These are phyloP conservation scores for Amphirosellinia nigrospora DNA, from an alignment of 495 filamentous ascomycete genomes.

Conservation along the genomic window DNA sequence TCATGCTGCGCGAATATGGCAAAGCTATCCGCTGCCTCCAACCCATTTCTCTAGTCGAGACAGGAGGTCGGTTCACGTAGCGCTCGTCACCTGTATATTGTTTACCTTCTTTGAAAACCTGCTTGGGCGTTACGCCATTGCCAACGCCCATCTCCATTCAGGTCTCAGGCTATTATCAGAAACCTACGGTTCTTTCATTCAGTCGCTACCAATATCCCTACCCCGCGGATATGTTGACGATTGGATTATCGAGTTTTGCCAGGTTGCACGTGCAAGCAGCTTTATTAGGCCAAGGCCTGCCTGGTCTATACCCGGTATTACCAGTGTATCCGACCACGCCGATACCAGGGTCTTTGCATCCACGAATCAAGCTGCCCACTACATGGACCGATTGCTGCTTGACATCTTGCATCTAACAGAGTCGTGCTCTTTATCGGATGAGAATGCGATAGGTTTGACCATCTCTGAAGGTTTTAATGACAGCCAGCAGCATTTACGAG, in stretches of 20 bases:
- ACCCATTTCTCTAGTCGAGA: conserved; percentile 34
- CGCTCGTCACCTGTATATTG: conserved; percentile 61
- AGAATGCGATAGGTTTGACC: neutral
- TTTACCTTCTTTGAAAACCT: conserved; percentile 64
- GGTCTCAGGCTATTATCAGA: conserved; percentile 43
- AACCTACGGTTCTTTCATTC: neutral
- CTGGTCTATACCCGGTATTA: conserved; percentile 25
- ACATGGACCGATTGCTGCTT: conserved; percentile 41
- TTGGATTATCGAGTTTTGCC: conserved; percentile 46
- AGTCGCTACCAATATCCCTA: neutral
- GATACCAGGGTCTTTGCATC: conserved; percentile 34
- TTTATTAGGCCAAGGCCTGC: conserved; percentile 34
- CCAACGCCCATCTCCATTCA: conserved; percentile 54
- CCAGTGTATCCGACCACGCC: conserved; percentile 9
- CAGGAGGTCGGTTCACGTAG: conserved; percentile 42
- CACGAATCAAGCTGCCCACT: conserved; percentile 33
- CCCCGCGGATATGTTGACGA: conserved; percentile 39
- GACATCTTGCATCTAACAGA: conserved; percentile 38
- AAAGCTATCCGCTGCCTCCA: conserved; percentile 51
- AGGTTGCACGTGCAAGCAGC: conserved; percentile 47
- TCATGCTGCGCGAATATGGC: conserved; percentile 53
- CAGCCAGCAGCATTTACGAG: conserved; percentile 26
- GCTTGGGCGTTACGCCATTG: conserved; percentile 50
- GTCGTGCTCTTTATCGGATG: conserved; percentile 27
- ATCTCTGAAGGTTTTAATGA: conserved; percentile 8